A percentile compares a stretch with the other conserved stretches of the same genome.
phyloP scores from a whole-genome alignment of 257 asterid species.

The Cynanchum wilfordii region DNA sequence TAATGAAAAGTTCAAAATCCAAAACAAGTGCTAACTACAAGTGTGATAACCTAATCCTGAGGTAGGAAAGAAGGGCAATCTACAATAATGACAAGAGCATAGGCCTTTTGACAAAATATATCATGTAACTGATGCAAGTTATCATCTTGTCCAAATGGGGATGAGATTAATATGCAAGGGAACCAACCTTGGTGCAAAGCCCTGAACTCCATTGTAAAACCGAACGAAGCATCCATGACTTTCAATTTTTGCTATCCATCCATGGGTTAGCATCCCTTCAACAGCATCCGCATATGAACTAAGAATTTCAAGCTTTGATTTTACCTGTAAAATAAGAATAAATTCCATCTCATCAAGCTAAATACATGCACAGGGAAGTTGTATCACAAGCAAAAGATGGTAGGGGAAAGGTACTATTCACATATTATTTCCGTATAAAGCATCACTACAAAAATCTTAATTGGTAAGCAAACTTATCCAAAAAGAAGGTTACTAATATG shows the following conservation, averaged over 20 bases:
- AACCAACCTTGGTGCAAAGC: conserved; percentile 82
- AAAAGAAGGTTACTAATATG: not conserved
- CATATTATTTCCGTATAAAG: not conserved
- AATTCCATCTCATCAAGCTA: not conserved
- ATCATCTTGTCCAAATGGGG: not conserved
- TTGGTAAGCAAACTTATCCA: not conserved
- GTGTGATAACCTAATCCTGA: not conserved
- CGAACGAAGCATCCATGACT: conserved; percentile 96
- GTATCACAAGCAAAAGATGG: not conserved
- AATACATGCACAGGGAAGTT: not conserved
- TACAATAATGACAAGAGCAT: not conserved
- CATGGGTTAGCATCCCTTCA: conserved; percentile 84
- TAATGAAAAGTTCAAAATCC: not conserved
- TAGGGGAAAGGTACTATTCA: not conserved
- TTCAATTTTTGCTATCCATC: conserved; percentile 96
- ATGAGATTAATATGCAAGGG: not conserved
- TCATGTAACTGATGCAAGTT: not conserved
- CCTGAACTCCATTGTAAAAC: conserved; percentile 95
- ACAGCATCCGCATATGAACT: conserved; percentile 77
- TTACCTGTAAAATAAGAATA: conserved; percentile 44
- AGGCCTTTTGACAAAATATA: not conserved
- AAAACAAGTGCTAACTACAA: not conserved
- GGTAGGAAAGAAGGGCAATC: not conserved
- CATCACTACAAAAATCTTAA: not conserved
- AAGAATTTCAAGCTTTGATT: conserved; percentile 75